Conservation (phyloP, 2,329 filamentous ascomycete species). For the Neoarthrinium moseri region DNA sequence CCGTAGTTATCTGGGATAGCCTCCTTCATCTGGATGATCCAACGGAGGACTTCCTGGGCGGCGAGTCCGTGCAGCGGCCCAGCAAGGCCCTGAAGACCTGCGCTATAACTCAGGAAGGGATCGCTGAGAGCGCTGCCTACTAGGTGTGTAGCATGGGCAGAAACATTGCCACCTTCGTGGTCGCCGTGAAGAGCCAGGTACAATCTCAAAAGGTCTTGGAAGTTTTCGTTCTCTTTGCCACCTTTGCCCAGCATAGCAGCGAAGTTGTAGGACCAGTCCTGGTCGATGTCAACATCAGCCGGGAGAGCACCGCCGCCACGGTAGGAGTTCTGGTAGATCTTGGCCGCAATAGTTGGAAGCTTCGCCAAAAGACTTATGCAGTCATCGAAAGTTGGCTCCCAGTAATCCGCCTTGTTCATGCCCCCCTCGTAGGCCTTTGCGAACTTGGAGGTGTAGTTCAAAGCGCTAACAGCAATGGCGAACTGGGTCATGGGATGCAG, state of each 20-base stretch:
- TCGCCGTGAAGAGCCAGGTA: constrained; percentile 97
- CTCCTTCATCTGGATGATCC: constrained; percentile 95
- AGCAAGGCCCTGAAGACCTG: constrained; percentile 90
- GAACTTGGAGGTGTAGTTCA: constrained; percentile 93
- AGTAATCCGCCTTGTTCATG: constrained; percentile 94
- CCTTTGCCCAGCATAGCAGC: constrained; percentile 92
- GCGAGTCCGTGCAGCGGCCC: constrained; percentile 91
- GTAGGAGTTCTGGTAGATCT: constrained; percentile 95
- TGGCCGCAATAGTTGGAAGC: constrained; percentile 92
- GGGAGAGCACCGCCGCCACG: constrained; percentile 71
- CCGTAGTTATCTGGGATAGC: constrained; percentile 75
- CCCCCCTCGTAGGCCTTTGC: constrained; percentile 90
- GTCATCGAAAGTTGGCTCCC: constrained; percentile 98
- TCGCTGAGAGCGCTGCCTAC: constrained; percentile 94
- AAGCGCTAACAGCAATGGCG: constrained; percentile 88
- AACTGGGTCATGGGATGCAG: constrained; percentile 99
- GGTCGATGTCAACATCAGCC: constrained; percentile 72
- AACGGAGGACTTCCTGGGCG: constrained; percentile 94
- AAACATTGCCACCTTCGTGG: constrained; percentile 97
- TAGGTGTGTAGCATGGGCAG: constrained; percentile 90
- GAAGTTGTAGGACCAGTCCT: constrained; percentile 99
- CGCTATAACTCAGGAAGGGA: constrained; percentile 93
- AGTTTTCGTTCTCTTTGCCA: constrained; percentile 83
- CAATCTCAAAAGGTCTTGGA: constrained; percentile 90
- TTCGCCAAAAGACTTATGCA: constrained; percentile 91